These are phyloP conservation scores for Agaricus subrufescens DNA, from an alignment of 768 basidiomycete species.

Conservation along the genomic window DNA sequence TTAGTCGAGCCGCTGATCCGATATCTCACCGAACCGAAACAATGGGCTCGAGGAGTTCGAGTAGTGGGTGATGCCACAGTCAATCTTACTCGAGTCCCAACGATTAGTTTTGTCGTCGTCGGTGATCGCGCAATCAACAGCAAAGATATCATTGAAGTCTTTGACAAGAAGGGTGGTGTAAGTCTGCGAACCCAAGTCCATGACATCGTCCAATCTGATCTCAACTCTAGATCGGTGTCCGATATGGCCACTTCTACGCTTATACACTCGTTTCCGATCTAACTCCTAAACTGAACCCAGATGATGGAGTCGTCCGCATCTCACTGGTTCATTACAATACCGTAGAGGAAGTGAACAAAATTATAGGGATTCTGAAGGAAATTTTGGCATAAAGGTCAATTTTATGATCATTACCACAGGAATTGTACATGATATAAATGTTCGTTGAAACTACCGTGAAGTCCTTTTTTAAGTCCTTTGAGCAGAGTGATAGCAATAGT, in stretches of 20 bases:
- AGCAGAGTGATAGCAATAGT: neutral
- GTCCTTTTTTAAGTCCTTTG: neutral
- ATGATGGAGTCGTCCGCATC: constrained; percentile 69
- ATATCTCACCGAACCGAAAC: constrained; percentile 47
- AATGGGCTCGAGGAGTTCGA: constrained; percentile 54
- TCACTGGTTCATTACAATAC: constrained; percentile 82
- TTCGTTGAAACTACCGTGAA: neutral
- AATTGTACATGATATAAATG: neutral
- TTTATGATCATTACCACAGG: neutral
- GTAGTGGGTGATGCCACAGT: constrained; percentile 58
- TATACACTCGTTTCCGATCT: constrained; percentile 54
- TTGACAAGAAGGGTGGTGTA: constrained; percentile 62
- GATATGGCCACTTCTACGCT: constrained; percentile 77
- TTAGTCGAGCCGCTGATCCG: constrained; percentile 50
- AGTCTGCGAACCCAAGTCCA: constrained; percentile 20
- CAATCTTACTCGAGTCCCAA: constrained; percentile 50
- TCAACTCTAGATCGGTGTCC: constrained; percentile 62
- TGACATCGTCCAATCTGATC: neutral
- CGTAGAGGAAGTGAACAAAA: constrained; percentile 57
- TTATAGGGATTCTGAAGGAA: constrained; percentile 53
- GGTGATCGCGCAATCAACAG: constrained; percentile 55
- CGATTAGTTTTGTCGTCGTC: constrained; percentile 66
- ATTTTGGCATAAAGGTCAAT: constrained; percentile 25
- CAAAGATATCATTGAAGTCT: constrained; percentile 55
- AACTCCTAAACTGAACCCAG: constrained; percentile 49